phyloP scores from a whole-genome alignment of 805 yeast species.

The Starmerella powellii region DNA sequence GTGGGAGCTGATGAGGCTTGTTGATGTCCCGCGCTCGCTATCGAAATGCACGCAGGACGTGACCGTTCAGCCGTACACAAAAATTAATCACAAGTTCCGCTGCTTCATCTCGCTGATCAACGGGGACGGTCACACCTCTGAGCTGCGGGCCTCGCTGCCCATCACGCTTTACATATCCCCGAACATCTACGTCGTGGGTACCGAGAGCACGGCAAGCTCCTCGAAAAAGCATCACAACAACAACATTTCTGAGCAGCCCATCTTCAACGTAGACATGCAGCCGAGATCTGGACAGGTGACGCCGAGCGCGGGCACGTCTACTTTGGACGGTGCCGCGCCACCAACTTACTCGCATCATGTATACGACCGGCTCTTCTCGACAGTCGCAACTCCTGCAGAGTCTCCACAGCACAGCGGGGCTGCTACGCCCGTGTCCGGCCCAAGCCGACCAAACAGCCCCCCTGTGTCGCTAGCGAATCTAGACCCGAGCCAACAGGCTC shows the following conservation, averaged over 20 bases:
- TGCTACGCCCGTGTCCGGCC: conserved; percentile 23
- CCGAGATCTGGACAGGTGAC: conserved; percentile 7
- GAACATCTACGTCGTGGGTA: conserved; percentile 48
- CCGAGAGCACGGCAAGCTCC: background rate
- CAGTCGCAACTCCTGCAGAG: conserved; percentile 35
- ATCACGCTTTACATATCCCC: conserved; percentile 67
- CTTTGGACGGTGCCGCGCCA: conserved; percentile 44
- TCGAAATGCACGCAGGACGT: conserved; percentile 80
- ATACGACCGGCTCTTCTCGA: conserved; percentile 69
- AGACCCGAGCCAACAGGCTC: conserved; percentile 29
- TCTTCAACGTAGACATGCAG: conserved; percentile 15
- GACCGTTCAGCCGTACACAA: conserved; percentile 52
- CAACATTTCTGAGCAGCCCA: conserved; percentile 9
- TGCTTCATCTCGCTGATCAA: conserved; percentile 68
- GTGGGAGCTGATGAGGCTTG: conserved; percentile 59
- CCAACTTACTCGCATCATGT: conserved; percentile 75
- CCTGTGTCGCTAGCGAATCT: conserved; percentile 19
- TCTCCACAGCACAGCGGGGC: conserved; percentile 32
- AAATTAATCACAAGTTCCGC: conserved; percentile 79
- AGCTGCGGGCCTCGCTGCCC: conserved; percentile 82
- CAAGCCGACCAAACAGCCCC: conserved; percentile 4
- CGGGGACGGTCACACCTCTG: conserved; percentile 88
- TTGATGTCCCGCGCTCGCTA: conserved; percentile 62
- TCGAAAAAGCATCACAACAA: background rate
- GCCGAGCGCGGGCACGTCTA: background rate